Conservation (phyloP, 768 basidiomycete genomes). For the Lactarius hatsudake region DNA sequence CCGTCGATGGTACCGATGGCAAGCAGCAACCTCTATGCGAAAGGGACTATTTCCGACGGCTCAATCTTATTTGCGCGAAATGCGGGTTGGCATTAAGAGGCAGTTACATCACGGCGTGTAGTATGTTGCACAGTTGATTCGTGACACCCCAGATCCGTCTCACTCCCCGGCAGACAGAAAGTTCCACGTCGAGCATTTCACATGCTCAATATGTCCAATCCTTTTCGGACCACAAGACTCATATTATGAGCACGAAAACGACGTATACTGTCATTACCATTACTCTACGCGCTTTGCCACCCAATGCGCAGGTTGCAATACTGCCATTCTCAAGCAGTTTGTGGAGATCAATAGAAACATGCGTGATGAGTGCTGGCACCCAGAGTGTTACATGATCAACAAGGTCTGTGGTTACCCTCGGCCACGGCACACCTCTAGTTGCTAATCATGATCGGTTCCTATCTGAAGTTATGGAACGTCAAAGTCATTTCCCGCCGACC, state of each 20-base stretch:
- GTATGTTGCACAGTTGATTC: conserved; percentile 48
- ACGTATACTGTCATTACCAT: conserved; percentile 98
- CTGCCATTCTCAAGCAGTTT: conserved; percentile 97
- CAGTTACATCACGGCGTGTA: conserved; percentile 99
- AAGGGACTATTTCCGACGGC: conserved; percentile 93
- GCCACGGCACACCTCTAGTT: neutral
- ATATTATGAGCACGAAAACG: conserved; percentile 98
- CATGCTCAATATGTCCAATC: conserved; percentile 93
- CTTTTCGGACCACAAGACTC: conserved; percentile 98
- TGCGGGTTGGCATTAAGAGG: conserved; percentile 92
- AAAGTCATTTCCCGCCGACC: conserved; percentile 80
- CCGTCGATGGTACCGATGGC: conserved; percentile 88
- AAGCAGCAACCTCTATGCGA: conserved; percentile 96
- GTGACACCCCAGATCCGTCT: conserved; percentile 15
- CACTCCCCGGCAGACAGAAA: conserved; percentile 74
- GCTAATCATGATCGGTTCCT: conserved; percentile 20
- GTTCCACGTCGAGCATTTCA: conserved; percentile 99
- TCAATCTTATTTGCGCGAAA: conserved; percentile 95
- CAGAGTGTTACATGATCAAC: conserved; percentile 99
- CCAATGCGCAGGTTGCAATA: conserved; percentile 96
- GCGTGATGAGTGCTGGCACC: conserved; percentile 99
- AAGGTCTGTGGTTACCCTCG: conserved; percentile 54
- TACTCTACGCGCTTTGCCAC: conserved; percentile 98
- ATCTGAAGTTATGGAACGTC: conserved; percentile 93
- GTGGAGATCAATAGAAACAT: conserved; percentile 99